phyloP scores from a whole-genome alignment of 2,329 filamentous ascomycete species.

The Beauveria scarabaeidicola region DNA sequence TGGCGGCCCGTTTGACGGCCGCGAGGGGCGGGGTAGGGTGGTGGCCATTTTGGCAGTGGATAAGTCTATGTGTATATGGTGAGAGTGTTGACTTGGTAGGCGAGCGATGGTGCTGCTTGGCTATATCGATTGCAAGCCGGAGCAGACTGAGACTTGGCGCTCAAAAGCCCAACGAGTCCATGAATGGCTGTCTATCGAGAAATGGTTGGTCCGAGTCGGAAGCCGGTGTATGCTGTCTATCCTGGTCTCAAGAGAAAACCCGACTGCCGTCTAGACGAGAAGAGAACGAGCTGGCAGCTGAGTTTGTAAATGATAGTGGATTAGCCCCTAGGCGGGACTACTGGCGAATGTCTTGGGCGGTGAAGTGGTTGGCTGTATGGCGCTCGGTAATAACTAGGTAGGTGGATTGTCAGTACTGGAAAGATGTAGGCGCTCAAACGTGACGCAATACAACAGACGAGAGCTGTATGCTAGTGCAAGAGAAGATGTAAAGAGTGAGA shows the following conservation, averaged over 20 bases:
- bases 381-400: neutral
- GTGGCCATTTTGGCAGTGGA: slow-evolving; percentile 39
- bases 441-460: neutral
- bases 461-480: neutral
- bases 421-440: neutral
- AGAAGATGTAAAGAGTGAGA: neutral
- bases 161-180: slow-evolving; percentile 1
- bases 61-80: slow-evolving; percentile 6
- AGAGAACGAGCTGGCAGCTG: neutral
- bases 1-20: slow-evolving; percentile 62
- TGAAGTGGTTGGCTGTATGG: slow-evolving; percentile 3
- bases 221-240: neutral
- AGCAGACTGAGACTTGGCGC: neutral
- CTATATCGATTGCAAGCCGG: neutral
- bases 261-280: neutral
- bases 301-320: neutral
- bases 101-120: neutral
- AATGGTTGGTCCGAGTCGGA: neutral
- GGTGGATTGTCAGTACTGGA: neutral
- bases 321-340: slow-evolving; percentile 3
- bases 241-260: neutral
- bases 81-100: neutral
- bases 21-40: slow-evolving; percentile 57
- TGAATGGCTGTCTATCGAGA: neutral
- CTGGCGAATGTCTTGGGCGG: slow-evolving; percentile 7